Percentiles rank a stretch among this genome's conserved stretches.
These are phyloP conservation scores for Mortierella sp. DNA, from an alignment of 371 early-diverging fungal species.

Conservation along the genomic window DNA sequence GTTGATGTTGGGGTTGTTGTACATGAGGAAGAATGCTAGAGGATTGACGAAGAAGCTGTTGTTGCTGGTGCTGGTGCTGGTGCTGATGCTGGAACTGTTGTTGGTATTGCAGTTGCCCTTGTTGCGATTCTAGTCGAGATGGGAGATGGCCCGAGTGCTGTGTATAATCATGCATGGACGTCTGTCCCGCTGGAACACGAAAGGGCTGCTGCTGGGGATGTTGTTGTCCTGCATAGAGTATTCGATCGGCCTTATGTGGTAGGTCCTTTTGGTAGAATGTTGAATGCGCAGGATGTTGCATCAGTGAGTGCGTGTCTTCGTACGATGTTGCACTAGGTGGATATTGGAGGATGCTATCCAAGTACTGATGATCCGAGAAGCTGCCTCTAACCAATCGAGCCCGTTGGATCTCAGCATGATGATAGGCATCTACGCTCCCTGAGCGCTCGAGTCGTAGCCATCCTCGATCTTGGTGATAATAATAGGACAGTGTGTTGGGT, in stretches of 20 bases:
- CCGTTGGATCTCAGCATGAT: slow-evolving; percentile 58
- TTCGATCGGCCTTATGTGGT: slow-evolving; percentile 25
- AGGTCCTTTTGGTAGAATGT: slow-evolving; percentile 8
- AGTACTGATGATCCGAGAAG: slow-evolving; percentile 48
- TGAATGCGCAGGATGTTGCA: slow-evolving; percentile 35
- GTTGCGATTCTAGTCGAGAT: slow-evolving; percentile 21
- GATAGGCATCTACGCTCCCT: slow-evolving; percentile 58
- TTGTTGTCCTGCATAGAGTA: slow-evolving; percentile 23
- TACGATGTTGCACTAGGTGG: slow-evolving; percentile 17
- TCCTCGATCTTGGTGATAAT: slow-evolving; percentile 58
- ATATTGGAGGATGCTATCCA: slow-evolving; percentile 42
- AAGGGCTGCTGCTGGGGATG: slow-evolving; percentile 32
- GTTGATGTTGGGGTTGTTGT: slow-evolving; percentile 37
- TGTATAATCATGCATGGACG: slow-evolving; percentile 25
- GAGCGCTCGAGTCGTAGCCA: slow-evolving; percentile 55
- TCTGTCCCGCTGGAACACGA: slow-evolving; percentile 21
- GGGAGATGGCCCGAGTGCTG: slow-evolving; percentile 17
- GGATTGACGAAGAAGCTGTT: slow-evolving; percentile 26
- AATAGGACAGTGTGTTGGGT: slow-evolving; percentile 65
- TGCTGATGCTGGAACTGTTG: slow-evolving; percentile 39
- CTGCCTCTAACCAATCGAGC: slow-evolving; percentile 47
- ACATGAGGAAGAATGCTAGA: slow-evolving; percentile 28
- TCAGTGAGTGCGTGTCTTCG: slow-evolving; percentile 35
- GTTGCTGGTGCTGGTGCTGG: slow-evolving; percentile 21
- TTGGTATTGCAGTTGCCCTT: slow-evolving; percentile 25